A percentile compares a stretch with the other conserved stretches of the same genome.
phyloP scores from a whole-genome alignment of 1,139 yeast species.

The Schizosaccharomyces versatilis region DNA sequence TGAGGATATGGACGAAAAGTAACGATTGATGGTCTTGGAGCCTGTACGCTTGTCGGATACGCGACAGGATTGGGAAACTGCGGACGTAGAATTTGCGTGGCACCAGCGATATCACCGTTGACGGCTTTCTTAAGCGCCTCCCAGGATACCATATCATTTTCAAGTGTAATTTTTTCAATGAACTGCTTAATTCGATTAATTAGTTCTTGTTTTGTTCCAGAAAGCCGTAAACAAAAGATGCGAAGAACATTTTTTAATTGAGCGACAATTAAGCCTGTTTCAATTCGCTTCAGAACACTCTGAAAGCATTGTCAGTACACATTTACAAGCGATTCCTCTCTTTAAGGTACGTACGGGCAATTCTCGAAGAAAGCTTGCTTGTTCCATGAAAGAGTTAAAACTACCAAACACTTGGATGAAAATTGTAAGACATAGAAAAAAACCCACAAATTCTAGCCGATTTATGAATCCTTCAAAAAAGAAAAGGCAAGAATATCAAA shows the following conservation, averaged over 20 bases:
- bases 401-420: too few relatives aligned
- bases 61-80: not conserved
- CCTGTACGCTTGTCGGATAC: not conserved
- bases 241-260: constrained; percentile 5
- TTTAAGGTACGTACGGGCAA: not conserved
- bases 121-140: constrained; percentile 4
- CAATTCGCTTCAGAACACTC: constrained; percentile 4
- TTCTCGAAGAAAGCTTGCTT: not conserved
- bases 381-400: not conserved
- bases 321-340: too few relatives aligned
- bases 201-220: constrained; percentile 4
- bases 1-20: not conserved
- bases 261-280: constrained; percentile 4
- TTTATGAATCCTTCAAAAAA: too few relatives aligned
- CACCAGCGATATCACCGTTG: not conserved
- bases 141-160: constrained; percentile 3
- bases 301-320: not conserved
- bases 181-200: constrained; percentile 4
- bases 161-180: constrained; percentile 2
- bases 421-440: too few relatives aligned
- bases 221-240: constrained; percentile 4
- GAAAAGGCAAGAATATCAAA: too few relatives aligned
- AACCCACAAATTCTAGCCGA: too few relatives aligned
- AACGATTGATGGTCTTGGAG: not conserved
- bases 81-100: not conserved